A percentile compares a stretch with the other conserved stretches of the same genome.
These are phyloP conservation scores for Boletus holoroseus DNA, from an alignment of 1,284 basidiomycete genomes.

Conservation along the genomic window DNA sequence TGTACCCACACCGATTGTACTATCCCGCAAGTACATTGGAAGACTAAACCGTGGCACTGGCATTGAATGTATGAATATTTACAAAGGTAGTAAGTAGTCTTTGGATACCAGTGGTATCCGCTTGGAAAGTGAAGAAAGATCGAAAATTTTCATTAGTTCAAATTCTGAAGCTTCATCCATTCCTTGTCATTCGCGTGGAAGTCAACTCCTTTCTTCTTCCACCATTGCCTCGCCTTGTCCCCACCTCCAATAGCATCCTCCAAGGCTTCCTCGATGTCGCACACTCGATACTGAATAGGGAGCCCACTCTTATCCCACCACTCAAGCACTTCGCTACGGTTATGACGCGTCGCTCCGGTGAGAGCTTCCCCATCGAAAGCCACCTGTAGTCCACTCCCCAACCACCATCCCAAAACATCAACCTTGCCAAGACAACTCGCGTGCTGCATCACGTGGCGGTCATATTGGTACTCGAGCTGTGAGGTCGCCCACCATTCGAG, in stretches of 20 bases:
- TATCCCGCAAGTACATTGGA: slow-evolving; percentile 10
- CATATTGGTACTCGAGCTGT: slow-evolving; percentile 69
- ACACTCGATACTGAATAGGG: slow-evolving; percentile 75
- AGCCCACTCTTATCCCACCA: slow-evolving; percentile 80
- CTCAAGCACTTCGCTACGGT: slow-evolving; percentile 72
- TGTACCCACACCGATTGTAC: slow-evolving; percentile 12
- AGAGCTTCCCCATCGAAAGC: slow-evolving; percentile 75
- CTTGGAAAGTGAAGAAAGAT: neutral
- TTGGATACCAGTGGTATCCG: neutral
- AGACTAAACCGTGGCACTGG: neutral
- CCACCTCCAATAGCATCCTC: slow-evolving; percentile 78
- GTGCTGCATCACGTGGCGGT: slow-evolving; percentile 66
- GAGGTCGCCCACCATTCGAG: slow-evolving; percentile 81
- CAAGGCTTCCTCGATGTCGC: slow-evolving; percentile 80
- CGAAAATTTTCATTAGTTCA: slow-evolving; percentile 45
- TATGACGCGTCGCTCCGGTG: slow-evolving; percentile 71
- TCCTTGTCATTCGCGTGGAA: slow-evolving; percentile 75
- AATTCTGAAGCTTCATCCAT: slow-evolving; percentile 73
- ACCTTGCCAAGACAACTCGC: slow-evolving; percentile 76
- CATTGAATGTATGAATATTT: slow-evolving; percentile 3
- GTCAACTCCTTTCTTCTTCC: slow-evolving; percentile 70
- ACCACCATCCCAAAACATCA: slow-evolving; percentile 79
- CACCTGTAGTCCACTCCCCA: slow-evolving; percentile 65
- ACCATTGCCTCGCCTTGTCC: slow-evolving; percentile 66
- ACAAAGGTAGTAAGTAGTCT: slow-evolving; percentile 2